A percentile compares a stretch with the other conserved stretches of the same genome.
Evolutionary conservation across 208 protist genomes (phyloP).

Genomic region (Phytomonas serpens): DNA sequence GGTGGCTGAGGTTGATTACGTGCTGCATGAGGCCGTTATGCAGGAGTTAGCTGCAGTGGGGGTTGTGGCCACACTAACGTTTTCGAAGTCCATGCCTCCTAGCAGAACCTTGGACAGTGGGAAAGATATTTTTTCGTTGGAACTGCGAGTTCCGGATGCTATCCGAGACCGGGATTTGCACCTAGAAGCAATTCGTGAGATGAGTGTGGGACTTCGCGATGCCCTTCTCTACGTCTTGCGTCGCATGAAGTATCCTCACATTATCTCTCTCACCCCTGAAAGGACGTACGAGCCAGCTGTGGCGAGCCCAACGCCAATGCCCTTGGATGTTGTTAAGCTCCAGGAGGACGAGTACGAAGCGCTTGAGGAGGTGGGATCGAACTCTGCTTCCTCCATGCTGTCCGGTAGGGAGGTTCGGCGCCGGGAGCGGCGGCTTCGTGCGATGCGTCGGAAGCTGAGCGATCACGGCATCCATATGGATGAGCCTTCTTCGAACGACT

Average conservation of each 20-base stretch:
- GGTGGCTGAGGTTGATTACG: constrained; percentile 3
- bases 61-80: constrained; percentile 19
- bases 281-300: not conserved
- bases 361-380: not conserved
- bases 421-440: not conserved
- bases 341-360: constrained; percentile 22
- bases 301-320: not conserved
- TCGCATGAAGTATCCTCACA: constrained; percentile 11
- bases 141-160: constrained; percentile 15
- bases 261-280: not conserved
- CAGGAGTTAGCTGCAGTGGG: constrained; percentile 31
- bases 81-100: not conserved
- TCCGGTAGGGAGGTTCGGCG: not conserved
- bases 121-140: constrained; percentile 18
- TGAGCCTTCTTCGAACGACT: not conserved
- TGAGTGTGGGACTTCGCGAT: constrained; percentile 41
- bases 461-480: not conserved
- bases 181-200: constrained; percentile 22
- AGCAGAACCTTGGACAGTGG: not conserved
- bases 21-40: constrained; percentile 31
- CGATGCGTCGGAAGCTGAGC: not conserved
- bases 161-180: constrained; percentile 22
- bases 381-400: not conserved
- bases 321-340: constrained; percentile 13
- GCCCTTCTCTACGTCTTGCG: constrained; percentile 48